Percentiles rank a stretch among this genome's conserved stretches.
These are phyloP conservation scores for Fusarium transvaalense DNA, from an alignment of 2,329 filamentous ascomycete species.

Conservation along the genomic window DNA sequence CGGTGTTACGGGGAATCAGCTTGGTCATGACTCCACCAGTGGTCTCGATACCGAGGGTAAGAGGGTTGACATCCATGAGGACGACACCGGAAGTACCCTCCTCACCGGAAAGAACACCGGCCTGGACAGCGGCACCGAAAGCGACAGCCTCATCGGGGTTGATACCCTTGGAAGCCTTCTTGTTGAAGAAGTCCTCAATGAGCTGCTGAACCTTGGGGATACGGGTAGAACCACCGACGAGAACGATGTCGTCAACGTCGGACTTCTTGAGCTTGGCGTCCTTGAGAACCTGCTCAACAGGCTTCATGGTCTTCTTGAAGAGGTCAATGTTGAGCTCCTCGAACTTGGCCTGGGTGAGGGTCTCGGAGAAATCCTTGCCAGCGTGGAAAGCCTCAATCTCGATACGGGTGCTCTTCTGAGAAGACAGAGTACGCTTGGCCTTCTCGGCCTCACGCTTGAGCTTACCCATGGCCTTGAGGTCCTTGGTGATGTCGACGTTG, in stretches of 20 bases:
- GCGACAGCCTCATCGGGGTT: conserved; percentile 99
- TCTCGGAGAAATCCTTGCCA: conserved; percentile 98
- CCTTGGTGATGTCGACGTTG: conserved; percentile 90
- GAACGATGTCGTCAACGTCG: conserved; percentile 95
- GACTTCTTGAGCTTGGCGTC: conserved; percentile 97
- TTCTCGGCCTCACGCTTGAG: conserved; percentile 99
- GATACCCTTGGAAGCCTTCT: conserved; percentile 99
- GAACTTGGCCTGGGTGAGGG: conserved; percentile 97
- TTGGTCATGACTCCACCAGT: conserved; percentile 98
- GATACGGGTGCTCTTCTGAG: conserved; percentile 91
- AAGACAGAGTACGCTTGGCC: conserved; percentile 98
- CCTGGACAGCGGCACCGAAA: conserved; percentile 97
- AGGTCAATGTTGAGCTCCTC: conserved; percentile 99
- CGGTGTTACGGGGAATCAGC: conserved; percentile 93
- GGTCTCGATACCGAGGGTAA: conserved; percentile 97
- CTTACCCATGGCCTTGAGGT: conserved; percentile 98
- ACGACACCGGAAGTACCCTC: conserved; percentile 83
- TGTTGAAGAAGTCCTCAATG: conserved; percentile 95
- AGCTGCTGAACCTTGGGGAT: conserved; percentile 97
- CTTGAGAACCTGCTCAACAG: conserved; percentile 98
- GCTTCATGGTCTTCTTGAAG: conserved; percentile 99
- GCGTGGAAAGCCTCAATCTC: conserved; percentile 98
- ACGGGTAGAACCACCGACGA: conserved; percentile 98
- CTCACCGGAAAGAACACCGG: conserved; percentile 93
- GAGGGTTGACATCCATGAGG: conserved; percentile 97